Evolutionary conservation across 2,329 filamentous ascomycete species (phyloP).

Genomic region (Sporothrix protearum): DNA sequence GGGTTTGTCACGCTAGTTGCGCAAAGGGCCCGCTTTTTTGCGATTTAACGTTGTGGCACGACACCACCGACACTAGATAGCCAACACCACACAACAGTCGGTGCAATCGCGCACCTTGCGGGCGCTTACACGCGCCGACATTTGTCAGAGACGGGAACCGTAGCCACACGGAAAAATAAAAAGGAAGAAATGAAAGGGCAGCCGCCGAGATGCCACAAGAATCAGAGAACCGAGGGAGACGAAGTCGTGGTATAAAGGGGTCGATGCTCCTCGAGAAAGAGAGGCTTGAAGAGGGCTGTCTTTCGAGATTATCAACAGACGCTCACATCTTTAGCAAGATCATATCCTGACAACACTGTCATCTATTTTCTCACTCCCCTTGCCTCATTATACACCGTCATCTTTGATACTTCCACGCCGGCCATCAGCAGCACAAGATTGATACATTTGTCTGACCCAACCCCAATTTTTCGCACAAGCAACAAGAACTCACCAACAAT

Average conservation of each 20-base stretch:
- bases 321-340: neutral
- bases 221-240: neutral
- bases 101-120: neutral
- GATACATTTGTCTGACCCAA: neutral
- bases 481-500: conserved; percentile 16
- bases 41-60: neutral
- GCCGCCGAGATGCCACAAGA: neutral
- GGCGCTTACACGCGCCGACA: neutral
- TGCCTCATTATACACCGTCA: neutral
- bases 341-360: neutral
- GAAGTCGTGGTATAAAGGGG: neutral
- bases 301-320: neutral
- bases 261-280: neutral
- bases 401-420: too few relatives aligned
- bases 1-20: neutral
- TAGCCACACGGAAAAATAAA: neutral
- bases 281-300: neutral
- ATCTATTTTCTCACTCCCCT: neutral
- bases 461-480: neutral
- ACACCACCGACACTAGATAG: neutral
- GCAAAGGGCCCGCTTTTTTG: neutral
- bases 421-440: neutral
- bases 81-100: neutral
- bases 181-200: neutral
- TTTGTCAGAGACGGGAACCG: conserved; percentile 1